Evolutionary conservation across 2,329 filamentous ascomycete genomes (phyloP), one percentile per base, ranked within the genome.

Genomic region (Geoglossum cookeanum): DNA sequence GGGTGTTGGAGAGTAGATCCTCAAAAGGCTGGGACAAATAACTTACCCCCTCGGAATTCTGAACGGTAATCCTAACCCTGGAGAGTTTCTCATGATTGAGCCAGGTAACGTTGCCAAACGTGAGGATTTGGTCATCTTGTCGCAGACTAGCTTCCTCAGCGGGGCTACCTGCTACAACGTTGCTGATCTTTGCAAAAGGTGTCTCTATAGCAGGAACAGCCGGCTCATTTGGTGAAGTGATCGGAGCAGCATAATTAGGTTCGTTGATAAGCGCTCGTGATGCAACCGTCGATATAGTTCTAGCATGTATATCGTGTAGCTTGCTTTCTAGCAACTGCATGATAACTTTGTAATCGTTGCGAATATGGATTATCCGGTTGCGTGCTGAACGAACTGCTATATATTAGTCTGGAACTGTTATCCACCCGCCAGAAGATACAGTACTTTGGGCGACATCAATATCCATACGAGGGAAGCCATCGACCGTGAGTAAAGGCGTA

Each of bases 391-490:
- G 87, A 67, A 98, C 87, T 94, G 64, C 57, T 17, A 13, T 55
- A 7, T 30, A 47, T 56, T 64, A 58, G 37, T n/a, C 33, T 22
- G 13, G 35, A 17, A 32, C 30, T 52, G 11, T 32, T 29, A 8
- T 22, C 13, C 27, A 22, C 27, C 17, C 13, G 29, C 49, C 35
- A 45, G 55, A 57, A 37, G 45, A 59, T 51, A 55, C 57, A 75
- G 62, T 80, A 92, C 88, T 92, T 72, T 96, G 91, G 30, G 92
- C 85, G 61, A 98, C 85, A 68, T 98, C 92, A 61, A 98, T 83
- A 70, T 98, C 92, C 64, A 87, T 84, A 67, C 92, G 80, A 35
- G 92, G 92, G 68, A 87, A 98, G 53, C 92, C 92, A 70, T 97
- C 92, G 60, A 82, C 79, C 13, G 91, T 96, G 29, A 88, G 80